Evolutionary conservation across 2,329 filamentous ascomycete species (phyloP).

Genomic region (Cordyceps cateniannulata): DNA sequence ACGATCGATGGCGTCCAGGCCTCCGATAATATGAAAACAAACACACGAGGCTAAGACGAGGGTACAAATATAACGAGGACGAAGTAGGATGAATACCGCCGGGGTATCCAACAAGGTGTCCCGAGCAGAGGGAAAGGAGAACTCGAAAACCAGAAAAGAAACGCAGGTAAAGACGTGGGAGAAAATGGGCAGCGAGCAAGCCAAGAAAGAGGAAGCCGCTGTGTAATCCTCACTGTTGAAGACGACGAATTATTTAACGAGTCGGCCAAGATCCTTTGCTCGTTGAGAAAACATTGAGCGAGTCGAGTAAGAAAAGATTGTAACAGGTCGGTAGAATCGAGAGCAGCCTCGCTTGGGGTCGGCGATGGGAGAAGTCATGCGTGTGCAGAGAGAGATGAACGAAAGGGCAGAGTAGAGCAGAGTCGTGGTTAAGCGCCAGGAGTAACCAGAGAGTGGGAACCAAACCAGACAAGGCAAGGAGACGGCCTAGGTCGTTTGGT

Average conservation of each 20-base stretch:
- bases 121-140: neutral
- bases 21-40: neutral
- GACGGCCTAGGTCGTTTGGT: neutral
- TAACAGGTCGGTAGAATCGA: slow-evolving; percentile 1
- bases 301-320: neutral
- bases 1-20: slow-evolving; percentile 14
- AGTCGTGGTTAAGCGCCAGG: slow-evolving; percentile 2
- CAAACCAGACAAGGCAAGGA: neutral
- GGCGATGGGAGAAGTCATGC: slow-evolving; percentile 14
- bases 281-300: slow-evolving; percentile 7
- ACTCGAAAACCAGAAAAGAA: slow-evolving; percentile 6
- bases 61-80: slow-evolving; percentile 16
- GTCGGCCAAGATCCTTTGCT: slow-evolving; percentile 1
- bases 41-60: neutral
- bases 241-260: neutral
- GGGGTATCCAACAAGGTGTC: slow-evolving; percentile 9
- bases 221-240: neutral
- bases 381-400: slow-evolving; percentile 15
- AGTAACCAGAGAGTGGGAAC: neutral
- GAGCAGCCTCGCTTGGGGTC: slow-evolving; percentile 3
- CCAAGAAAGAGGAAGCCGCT: neutral
- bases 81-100: slow-evolving; percentile 1
- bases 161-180: slow-evolving; percentile 5
- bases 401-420: neutral
- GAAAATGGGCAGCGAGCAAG: slow-evolving; percentile 2